Evolutionary conservation across 371 early-diverging fungal genomes (phyloP), one percentile per base, ranked within the genome.

Genomic region (Apophysomyces trapeziformis): DNA sequence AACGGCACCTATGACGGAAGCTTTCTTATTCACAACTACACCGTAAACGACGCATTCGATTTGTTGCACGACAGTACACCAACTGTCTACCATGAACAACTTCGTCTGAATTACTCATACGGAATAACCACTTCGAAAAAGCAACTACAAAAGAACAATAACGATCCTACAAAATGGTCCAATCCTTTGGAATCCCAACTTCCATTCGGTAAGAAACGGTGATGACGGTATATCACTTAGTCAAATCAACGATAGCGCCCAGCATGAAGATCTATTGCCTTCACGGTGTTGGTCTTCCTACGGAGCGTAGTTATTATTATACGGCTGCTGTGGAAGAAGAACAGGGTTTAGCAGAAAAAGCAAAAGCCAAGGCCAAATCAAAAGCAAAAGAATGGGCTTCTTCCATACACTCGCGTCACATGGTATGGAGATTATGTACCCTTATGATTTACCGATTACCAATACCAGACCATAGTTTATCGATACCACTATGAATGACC

Each of bases 251-350:
- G 36, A 16, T 66, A 67, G 73, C 93, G 0, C 93, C 93, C 6
- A 74, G 82, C 57, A 87, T 96, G 87, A 91, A 85, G 56, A 88
- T 95, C 18, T 92, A 91, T 71, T 91, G 92, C 63, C 66, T 95
- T 8, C 95, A 96, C 71, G 97, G 97, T 0, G 82, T 89, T n/a
- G 93, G 93, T 16, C 83, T 88, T 13, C 76, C 76, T 1, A 95
- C 95, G 0, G 96, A 96, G 74, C 82, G 95, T 32, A 89, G 86
- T 38, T 96, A 95, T 71, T 85, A 83, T 63, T 92, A 92, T 70
- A 68, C 47, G 16, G 47, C 47, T 18, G 16, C 47, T 18, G 47
- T 14, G 1, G 47, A 47, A 47, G 47, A 57, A 7, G 47, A 47
- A 16, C 47, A 14, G 16, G 47, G 47, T n/a, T 14, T n/a, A 47